These are phyloP conservation scores for Arxiozyma telluris DNA, from an alignment of 1,139 yeast genomes.

Conservation along the genomic window DNA sequence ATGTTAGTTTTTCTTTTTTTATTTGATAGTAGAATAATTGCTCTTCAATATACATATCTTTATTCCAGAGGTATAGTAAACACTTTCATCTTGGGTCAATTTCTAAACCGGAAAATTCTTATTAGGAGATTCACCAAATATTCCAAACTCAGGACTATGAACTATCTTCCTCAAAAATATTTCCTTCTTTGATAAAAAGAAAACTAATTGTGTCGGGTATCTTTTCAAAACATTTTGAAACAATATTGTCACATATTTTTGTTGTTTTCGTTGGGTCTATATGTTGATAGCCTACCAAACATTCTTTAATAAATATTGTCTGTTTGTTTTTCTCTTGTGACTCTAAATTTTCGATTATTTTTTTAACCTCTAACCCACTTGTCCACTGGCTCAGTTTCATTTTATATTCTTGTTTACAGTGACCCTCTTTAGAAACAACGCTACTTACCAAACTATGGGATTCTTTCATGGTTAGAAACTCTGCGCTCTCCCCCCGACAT, in stretches of 20 bases:
- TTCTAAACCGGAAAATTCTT: background rate
- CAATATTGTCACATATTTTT: conserved; percentile 16
- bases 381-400: conserved; percentile 33
- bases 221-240: conserved; percentile 16
- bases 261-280: conserved; percentile 36
- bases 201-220: conserved; percentile 17
- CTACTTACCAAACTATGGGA: conserved; percentile 12
- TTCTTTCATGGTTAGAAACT: conserved; percentile 9
- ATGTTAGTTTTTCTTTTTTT: background rate
- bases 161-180: background rate
- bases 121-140: background rate
- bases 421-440: background rate
- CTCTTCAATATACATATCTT: background rate
- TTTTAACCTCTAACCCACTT: conserved; percentile 44
- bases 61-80: too few relatives aligned
- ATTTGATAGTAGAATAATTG: too few relatives aligned
- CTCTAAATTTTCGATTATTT: conserved; percentile 28
- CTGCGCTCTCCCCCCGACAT: conserved; percentile 44
- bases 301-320: conserved; percentile 42
- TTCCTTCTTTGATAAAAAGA: conserved; percentile 23
- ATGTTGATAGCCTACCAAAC: conserved; percentile 55
- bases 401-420: background rate
- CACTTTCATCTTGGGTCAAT: background rate
- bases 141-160: background rate
- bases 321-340: conserved; percentile 26